Evolutionary conservation across 2,329 filamentous ascomycete species (phyloP), one percentile per base, ranked within the genome.

Genomic region (Gyromitra esculenta): DNA sequence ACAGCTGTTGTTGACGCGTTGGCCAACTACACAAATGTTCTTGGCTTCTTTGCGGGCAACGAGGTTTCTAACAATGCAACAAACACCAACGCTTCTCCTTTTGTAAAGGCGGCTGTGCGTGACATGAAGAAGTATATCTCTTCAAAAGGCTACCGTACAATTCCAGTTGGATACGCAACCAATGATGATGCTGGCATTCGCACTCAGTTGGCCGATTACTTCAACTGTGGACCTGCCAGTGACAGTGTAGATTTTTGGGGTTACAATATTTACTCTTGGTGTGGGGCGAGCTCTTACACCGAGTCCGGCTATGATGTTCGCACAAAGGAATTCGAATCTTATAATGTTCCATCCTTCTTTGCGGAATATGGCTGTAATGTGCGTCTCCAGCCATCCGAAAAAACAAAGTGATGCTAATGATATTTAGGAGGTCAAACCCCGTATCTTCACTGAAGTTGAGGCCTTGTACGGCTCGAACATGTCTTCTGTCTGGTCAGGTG

Each of bases 191-290:
- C 90, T 52, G 87, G 89, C 25, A 96, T 97, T 81, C 92, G 96
- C 84, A 87, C 87, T 79, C 87, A 93, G 82, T 89, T 98, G 82
- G 92, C 93, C 80, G 86, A 93, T 83, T 99, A 97, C 88, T 97
- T 99, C 86, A 94, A 97, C 88, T 99, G 96, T 83, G 92, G 94
- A 77, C 84, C 89, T 77, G 83, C 86, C 43, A 85, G 86, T 7
- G 85, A 85, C 82, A 84, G 91, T 77, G 97, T 98, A 80, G 96
- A 99, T 85, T 98, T 96, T 87, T 99, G 94, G 92, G 96, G 96
- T 76, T 98, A 98, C 91, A 99, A 99, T 88, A 97, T 98, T 86
- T 99, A 99, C 88, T 97, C 94, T 68, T 99, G 96, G 96, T 99
- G 96, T 84, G 96, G 95, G 81, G 84, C 94, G 81, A 97, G 92